Evolutionary conservation across 768 basidiomycete species (phyloP).

Genomic region (Leucocoprinus birnbaumii): DNA sequence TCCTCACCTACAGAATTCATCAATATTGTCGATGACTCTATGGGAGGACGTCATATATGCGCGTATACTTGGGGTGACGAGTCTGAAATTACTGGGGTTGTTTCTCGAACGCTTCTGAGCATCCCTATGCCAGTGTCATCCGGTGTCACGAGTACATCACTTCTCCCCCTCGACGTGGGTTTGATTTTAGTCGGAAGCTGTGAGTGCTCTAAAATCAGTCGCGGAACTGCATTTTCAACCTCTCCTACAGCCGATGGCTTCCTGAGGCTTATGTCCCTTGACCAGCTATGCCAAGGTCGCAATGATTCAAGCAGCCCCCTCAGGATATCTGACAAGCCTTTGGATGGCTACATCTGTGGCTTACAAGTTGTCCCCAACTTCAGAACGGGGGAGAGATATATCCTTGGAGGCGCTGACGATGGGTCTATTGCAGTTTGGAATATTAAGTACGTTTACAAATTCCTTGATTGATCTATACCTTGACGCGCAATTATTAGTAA

Average conservation of each 20-base stretch:
- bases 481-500: constrained; percentile 37
- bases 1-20: constrained; percentile 11
- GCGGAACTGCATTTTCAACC: constrained; percentile 8
- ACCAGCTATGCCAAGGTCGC: constrained; percentile 29
- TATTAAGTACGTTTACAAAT: constrained; percentile 41
- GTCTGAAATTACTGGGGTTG: background rate
- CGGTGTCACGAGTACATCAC: constrained; percentile 6
- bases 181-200: constrained; percentile 63
- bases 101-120: constrained; percentile 2
- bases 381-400: constrained; percentile 54
- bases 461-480: background rate
- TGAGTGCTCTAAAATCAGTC: too few species aligned
- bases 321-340: constrained; percentile 40
- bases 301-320: constrained; percentile 23
- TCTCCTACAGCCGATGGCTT: constrained; percentile 45
- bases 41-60: constrained; percentile 25
- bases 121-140: background rate
- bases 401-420: constrained; percentile 77
- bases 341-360: constrained; percentile 45
- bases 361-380: constrained; percentile 57
- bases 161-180: constrained; percentile 55
- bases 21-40: background rate
- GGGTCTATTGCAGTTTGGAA: constrained; percentile 79
- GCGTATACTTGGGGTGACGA: constrained; percentile 2
- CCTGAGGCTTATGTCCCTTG: constrained; percentile 44